Conservation (phyloP, 2,329 filamentous ascomycete genomes). For the Fusarium redolens region DNA sequence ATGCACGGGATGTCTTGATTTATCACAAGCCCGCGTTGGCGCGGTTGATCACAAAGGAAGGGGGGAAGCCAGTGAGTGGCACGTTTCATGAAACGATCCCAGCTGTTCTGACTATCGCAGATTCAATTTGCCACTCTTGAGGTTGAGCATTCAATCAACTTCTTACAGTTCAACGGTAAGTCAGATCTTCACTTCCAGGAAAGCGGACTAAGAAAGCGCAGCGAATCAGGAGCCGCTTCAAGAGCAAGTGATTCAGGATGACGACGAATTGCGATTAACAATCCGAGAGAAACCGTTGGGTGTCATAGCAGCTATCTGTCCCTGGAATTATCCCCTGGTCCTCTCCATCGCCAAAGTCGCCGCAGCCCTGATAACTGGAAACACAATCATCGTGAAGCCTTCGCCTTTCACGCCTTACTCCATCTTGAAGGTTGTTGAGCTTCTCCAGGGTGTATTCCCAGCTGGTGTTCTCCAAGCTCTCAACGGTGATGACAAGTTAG, state of each 20-base stretch:
- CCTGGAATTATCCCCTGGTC: constrained; percentile 67
- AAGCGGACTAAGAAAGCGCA: not conserved
- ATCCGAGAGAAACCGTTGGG: constrained; percentile 50
- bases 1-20: not conserved
- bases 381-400: constrained; percentile 66
- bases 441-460: constrained; percentile 66
- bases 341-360: constrained; percentile 64
- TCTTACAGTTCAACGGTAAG: not conserved
- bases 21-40: not conserved
- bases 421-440: constrained; percentile 67
- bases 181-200: rapidly evolving
- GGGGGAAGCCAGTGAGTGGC: not conserved
- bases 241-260: not conserved
- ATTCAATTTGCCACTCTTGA: not conserved
- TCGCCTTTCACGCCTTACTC: constrained; percentile 69
- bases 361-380: constrained; percentile 66
- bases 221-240: not conserved
- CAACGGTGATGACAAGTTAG: constrained; percentile 69
- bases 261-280: not conserved
- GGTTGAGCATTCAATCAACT: constrained; percentile 1
- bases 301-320: constrained; percentile 59
- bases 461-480: constrained; percentile 70
- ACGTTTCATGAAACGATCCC: rapidly evolving
- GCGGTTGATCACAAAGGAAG: not conserved
- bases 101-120: not conserved